Evolutionary conservation across 495 filamentous ascomycete genomes (phyloP).

Genomic region (Lasiosphaeria miniovina): DNA sequence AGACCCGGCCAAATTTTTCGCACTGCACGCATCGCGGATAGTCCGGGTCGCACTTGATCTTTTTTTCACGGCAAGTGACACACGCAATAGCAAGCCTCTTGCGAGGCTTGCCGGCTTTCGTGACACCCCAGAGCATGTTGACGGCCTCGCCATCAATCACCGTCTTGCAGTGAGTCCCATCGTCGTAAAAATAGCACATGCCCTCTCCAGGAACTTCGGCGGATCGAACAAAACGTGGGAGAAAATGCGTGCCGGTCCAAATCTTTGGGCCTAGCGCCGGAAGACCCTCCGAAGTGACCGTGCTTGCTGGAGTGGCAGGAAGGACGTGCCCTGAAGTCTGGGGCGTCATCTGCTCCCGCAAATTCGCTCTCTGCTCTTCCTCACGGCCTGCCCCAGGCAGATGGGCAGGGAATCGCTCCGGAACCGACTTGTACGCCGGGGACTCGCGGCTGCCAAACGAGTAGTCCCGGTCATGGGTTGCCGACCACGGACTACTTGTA

Average conservation of each 20-base stretch:
- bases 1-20: slow-evolving; percentile 80
- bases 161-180: slow-evolving; percentile 78
- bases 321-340: slow-evolving; percentile 26
- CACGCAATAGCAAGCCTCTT: slow-evolving; percentile 88
- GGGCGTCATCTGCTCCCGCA: slow-evolving; percentile 28
- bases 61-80: slow-evolving; percentile 89
- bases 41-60: slow-evolving; percentile 92
- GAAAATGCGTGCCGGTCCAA: slow-evolving; percentile 58
- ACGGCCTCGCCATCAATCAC: slow-evolving; percentile 81
- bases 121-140: slow-evolving; percentile 89
- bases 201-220: slow-evolving; percentile 73
- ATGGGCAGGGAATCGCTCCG: slow-evolving; percentile 23
- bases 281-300: slow-evolving; percentile 38
- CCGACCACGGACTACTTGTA: slow-evolving; percentile 26
- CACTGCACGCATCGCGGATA: slow-evolving; percentile 83
- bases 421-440: slow-evolving; percentile 19
- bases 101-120: slow-evolving; percentile 86
- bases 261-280: slow-evolving; percentile 55
- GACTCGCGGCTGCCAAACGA: slow-evolving; percentile 27
- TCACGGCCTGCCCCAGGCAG: slow-evolving; percentile 21
- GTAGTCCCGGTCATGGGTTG: slow-evolving; percentile 32
- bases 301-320: slow-evolving; percentile 41
- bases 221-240: slow-evolving; percentile 56
- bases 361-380: slow-evolving; percentile 16
- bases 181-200: slow-evolving; percentile 82